Conservation (phyloP, 495 filamentous ascomycete genomes). For the Neurospora pannonica region DNA sequence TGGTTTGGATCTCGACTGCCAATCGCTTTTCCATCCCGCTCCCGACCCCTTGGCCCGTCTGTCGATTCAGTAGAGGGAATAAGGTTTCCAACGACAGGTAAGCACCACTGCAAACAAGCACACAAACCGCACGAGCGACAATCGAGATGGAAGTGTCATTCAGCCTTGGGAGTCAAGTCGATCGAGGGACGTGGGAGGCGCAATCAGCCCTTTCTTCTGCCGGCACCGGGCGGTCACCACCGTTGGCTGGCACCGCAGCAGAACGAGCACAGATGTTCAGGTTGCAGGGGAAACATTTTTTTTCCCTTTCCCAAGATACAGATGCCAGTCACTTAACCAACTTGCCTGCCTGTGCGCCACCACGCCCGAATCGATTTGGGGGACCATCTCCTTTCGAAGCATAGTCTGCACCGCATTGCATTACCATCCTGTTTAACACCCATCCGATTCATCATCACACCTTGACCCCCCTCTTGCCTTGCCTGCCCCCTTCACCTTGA, state of each 20-base stretch:
- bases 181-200: neutral
- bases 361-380: slow-evolving; percentile 4
- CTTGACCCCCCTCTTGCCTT: neutral
- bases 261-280: neutral
- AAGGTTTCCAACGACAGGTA: neutral
- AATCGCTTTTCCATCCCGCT: neutral
- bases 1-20: neutral
- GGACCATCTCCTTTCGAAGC: slow-evolving; percentile 1
- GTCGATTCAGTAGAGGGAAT: neutral
- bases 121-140: neutral
- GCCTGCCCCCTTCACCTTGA: neutral
- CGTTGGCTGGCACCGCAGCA: neutral
- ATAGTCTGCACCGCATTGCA: neutral
- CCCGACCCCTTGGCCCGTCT: neutral
- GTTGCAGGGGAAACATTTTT: slow-evolving; percentile 15
- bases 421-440: neutral
- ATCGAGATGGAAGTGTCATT: neutral
- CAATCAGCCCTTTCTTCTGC: neutral
- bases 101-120: slow-evolving; percentile 1
- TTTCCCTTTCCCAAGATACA: slow-evolving; percentile 6
- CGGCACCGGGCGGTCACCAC: neutral
- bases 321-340: slow-evolving; percentile 1
- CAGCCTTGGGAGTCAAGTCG: neutral
- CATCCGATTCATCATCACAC: neutral
- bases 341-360: slow-evolving; percentile 1